These are phyloP conservation scores for Epichloe coenophiala DNA, from an alignment of 2,329 filamentous ascomycete genomes.

Conservation along the genomic window DNA sequence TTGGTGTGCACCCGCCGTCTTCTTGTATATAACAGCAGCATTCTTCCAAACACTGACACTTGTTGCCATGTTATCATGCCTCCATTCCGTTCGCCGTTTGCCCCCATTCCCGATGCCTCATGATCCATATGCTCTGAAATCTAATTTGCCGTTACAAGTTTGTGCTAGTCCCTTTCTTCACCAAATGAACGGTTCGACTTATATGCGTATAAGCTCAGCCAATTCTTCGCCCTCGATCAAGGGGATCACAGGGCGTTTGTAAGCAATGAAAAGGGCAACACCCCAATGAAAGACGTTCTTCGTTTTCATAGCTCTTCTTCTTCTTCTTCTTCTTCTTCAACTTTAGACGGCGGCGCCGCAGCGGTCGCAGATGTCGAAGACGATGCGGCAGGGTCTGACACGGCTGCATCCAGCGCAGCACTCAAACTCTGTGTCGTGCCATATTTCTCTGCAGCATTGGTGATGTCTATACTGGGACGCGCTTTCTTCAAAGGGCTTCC, in stretches of 20 bases:
- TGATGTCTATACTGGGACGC: slow-evolving; percentile 39
- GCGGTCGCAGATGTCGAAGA: slow-evolving; percentile 10
- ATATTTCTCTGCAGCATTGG: slow-evolving; percentile 12
- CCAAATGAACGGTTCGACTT: not conserved
- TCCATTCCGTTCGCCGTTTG: not conserved
- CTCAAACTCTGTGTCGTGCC: slow-evolving; percentile 21
- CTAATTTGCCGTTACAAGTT: not conserved
- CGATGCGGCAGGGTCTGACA: slow-evolving; percentile 12
- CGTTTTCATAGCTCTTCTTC: slow-evolving; percentile 20
- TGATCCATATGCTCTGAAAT: not conserved
- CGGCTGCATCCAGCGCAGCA: slow-evolving; percentile 19
- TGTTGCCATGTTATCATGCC: not conserved
- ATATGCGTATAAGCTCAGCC: not conserved
- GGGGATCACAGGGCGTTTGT: not conserved
- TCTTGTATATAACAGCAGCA: not conserved
- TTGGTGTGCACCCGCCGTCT: not conserved
- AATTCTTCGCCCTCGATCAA: not conserved
- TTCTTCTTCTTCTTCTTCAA: slow-evolving; percentile 16
- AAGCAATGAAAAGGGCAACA: not conserved
- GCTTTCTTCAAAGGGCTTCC: slow-evolving; percentile 68
- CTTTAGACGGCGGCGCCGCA: slow-evolving; percentile 12
- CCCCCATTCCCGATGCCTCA: not conserved
- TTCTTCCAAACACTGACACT: not conserved
- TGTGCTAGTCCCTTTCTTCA: not conserved
- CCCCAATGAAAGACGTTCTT: not conserved